Conservation (phyloP, 768 basidiomycete species). For the Lyophyllum semitale region DNA sequence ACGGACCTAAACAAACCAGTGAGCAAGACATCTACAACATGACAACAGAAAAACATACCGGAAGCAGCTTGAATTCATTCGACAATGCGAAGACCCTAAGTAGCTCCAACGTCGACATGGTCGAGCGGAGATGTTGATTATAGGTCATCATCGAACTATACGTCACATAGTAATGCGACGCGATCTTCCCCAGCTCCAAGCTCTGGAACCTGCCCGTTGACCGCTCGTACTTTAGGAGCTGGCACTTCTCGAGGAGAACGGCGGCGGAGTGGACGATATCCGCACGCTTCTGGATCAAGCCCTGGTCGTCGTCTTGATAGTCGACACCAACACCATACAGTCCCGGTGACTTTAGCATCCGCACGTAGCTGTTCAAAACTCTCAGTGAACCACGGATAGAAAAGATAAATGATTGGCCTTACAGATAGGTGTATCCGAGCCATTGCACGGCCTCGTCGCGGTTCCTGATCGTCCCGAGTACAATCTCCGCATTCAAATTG, state of each 20-base stretch:
- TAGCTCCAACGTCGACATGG: constrained; percentile 86
- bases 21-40: not conserved
- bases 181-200: constrained; percentile 92
- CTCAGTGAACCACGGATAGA: not conserved
- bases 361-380: constrained; percentile 71
- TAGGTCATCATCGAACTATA: constrained; percentile 96
- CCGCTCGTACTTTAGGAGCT: constrained; percentile 92
- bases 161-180: constrained; percentile 94
- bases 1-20: constrained; percentile 50
- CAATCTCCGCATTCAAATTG: constrained; percentile 96
- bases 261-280: constrained; percentile 95
- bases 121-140: constrained; percentile 88
- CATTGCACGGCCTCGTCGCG: constrained; percentile 97
- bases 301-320: constrained; percentile 84
- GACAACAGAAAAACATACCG: constrained; percentile 43
- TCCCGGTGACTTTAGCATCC: constrained; percentile 88
- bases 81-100: constrained; percentile 95
- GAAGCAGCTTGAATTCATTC: constrained; percentile 93
- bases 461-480: constrained; percentile 91
- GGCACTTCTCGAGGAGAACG: constrained; percentile 89
- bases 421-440: constrained; percentile 95
- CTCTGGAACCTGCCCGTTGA: constrained; percentile 86
- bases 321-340: constrained; percentile 88
- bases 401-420: constrained; percentile 30
- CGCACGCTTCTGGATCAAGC: constrained; percentile 88